Evolutionary conservation across 805 yeast genomes (phyloP).

Genomic region (Metschnikowia corniflorae): DNA sequence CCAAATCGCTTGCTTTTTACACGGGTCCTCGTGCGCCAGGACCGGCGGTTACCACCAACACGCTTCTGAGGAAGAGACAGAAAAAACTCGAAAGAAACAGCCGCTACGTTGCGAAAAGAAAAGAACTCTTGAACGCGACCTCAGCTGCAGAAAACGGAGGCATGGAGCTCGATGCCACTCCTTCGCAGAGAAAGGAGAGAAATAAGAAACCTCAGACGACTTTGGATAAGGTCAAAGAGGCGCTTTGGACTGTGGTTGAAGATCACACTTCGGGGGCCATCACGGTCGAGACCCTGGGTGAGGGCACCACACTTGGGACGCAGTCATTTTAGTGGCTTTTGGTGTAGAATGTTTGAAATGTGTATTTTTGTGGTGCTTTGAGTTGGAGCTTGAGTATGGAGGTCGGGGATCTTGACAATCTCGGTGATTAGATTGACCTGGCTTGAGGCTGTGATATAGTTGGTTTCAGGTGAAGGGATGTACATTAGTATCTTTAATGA

Average conservation of each 20-base stretch:
- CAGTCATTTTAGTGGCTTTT: conserved; percentile 47
- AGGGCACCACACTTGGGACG: conserved; percentile 84
- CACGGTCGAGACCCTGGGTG: conserved; percentile 46
- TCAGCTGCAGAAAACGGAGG: conserved; percentile 44
- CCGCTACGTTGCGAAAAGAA: conserved; percentile 62
- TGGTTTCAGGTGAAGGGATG: too few species aligned
- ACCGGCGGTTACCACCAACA: conserved; percentile 48
- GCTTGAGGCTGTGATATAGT: too few species aligned
- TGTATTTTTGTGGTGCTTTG: too few species aligned
- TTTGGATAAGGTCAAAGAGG: conserved; percentile 53
- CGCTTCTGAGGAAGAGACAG: conserved; percentile 73
- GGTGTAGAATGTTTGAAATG: too few species aligned
- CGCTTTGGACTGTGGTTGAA: conserved; percentile 70
- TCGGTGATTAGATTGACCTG: too few species aligned
- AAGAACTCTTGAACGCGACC: conserved; percentile 45
- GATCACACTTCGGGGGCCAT: conserved; percentile 49
- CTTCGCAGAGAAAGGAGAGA: conserved; percentile 18
- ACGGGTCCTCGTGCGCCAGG: conserved; percentile 29
- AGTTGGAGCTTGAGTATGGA: too few species aligned
- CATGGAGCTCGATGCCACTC: conserved; percentile 50
- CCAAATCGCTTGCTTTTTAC: conserved; percentile 44
- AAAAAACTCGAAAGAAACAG: conserved; percentile 77
- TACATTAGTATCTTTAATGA: too few species aligned
- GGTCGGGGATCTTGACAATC: too few species aligned
- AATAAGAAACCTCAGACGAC: conserved; percentile 23